Evolutionary conservation across 2,329 filamentous ascomycete species (phyloP).

Genomic region (Trichoderma citrinoviride): DNA sequence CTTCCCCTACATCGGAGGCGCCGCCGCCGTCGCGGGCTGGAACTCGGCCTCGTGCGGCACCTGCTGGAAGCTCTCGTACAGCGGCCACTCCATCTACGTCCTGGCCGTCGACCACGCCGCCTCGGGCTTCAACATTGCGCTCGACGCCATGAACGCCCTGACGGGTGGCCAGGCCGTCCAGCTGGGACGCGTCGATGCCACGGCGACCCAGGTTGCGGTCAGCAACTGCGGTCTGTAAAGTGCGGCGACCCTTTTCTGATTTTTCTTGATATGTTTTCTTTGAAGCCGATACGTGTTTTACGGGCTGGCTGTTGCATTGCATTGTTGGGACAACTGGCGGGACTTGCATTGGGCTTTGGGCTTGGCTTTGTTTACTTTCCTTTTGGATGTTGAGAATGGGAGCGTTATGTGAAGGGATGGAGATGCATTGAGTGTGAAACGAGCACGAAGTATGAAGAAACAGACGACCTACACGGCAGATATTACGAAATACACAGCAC

Average conservation of each 20-base stretch:
- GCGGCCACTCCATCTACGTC: conserved; percentile 51
- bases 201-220: conserved; percentile 42
- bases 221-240: conserved; percentile 43
- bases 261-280: background rate
- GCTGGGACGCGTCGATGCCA: conserved; percentile 54
- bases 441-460: background rate
- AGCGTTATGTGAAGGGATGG: background rate
- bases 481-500: conserved; percentile 5
- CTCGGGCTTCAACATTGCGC: conserved; percentile 55
- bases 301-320: conserved; percentile 4
- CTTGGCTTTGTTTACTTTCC: background rate
- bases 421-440: background rate
- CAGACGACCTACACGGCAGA: conserved; percentile 11
- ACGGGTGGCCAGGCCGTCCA: conserved; percentile 49
- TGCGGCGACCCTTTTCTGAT: no score
- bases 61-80: conserved; percentile 56
- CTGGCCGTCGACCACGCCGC: conserved; percentile 54
- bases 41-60: conserved; percentile 57
- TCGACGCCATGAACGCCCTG: conserved; percentile 54
- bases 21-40: conserved; percentile 52
- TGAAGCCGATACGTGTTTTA: background rate
- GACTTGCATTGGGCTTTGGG: conserved; percentile 11
- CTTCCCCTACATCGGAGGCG: conserved; percentile 57
- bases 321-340: conserved; percentile 3
- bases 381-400: background rate